A percentile compares a stretch with the other conserved stretches of the same genome.
Conservation (phyloP, 1,284 basidiomycete species). For the Vanrija humicola region DNA sequence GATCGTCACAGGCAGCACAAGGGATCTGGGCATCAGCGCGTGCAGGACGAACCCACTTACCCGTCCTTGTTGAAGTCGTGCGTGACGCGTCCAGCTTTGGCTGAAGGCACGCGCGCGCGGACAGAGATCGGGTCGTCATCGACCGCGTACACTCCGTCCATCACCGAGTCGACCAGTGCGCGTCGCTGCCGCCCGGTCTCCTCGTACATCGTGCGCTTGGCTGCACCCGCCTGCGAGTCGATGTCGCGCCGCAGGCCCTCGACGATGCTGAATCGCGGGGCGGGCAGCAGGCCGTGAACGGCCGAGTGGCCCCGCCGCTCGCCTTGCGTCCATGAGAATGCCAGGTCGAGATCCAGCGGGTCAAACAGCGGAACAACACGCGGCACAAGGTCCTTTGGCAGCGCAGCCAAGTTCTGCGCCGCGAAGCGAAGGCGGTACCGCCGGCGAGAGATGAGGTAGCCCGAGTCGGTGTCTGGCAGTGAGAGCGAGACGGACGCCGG, state of each 20-base stretch:
- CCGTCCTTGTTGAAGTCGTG: slow-evolving; percentile 63
- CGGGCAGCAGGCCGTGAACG: slow-evolving; percentile 60
- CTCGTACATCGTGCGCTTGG: slow-evolving; percentile 76
- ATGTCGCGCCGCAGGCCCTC: slow-evolving; percentile 60
- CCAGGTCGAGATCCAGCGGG: slow-evolving; percentile 64
- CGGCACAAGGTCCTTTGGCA: slow-evolving; percentile 56
- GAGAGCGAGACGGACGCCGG: neutral
- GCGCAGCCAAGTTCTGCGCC: slow-evolving; percentile 57
- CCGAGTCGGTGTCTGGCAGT: slow-evolving; percentile 7
- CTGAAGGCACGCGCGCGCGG: slow-evolving; percentile 13
- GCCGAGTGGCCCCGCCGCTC: slow-evolving; percentile 57
- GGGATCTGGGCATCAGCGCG: slow-evolving; percentile 52
- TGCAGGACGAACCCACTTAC: slow-evolving; percentile 51
- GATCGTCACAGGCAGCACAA: slow-evolving; percentile 57
- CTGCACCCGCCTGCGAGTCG: slow-evolving; percentile 60
- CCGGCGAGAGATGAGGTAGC: slow-evolving; percentile 23
- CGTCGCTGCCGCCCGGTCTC: slow-evolving; percentile 72
- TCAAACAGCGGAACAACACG: slow-evolving; percentile 74
- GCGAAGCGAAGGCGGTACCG: slow-evolving; percentile 40
- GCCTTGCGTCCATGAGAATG: slow-evolving; percentile 66
- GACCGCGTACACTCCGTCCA: slow-evolving; percentile 67
- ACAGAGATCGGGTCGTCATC: slow-evolving; percentile 66
- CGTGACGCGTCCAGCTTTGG: slow-evolving; percentile 38
- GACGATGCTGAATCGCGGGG: slow-evolving; percentile 58
- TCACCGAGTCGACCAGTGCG: slow-evolving; percentile 63